Evolutionary conservation across 2,329 filamentous ascomycete species (phyloP), one percentile per base, ranked within the genome.

Genomic region (Penicillium sp.): DNA sequence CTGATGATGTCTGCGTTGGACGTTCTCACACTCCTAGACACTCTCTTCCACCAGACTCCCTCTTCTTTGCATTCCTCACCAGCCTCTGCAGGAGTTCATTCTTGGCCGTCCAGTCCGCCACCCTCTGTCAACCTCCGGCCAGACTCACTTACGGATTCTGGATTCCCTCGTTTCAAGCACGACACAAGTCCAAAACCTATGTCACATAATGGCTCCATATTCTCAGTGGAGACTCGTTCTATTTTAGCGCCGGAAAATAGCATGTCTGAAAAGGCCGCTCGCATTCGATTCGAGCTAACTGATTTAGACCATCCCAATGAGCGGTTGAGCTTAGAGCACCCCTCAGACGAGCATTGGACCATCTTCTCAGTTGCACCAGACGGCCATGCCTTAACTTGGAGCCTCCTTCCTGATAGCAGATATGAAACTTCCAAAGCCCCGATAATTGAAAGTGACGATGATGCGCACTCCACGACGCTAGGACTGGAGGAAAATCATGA

Each of bases 311-410:
- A 74, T 46, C 67, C 68, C 12, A 68, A 70, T 46, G 67, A 68
- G 50, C 72, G 70, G 21, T 86, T 91, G 15, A 81, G 78, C 13
- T 79, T 86, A 18, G 84, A 86, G 52, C 89, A 94, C 65, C 90
- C 90, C 9, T 93, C 89, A 58, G 86, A 87, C 1, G 91, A 95
- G 72, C 81, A 87, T 53, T 96, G 91, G 91, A 83, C 88, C 5
- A 86, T 94, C 7, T 77, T 95, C 9, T 93, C 92, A 65, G 84
- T 95, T 53, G 88, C 88, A 0, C 75, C 84, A 1, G 86, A 91
- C 69, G 89, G 90, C 32, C 86, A 84, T 65, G 80, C 80, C 49
- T 76, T 95, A 39, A 87, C 86, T 80, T 37, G 90, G 89, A 71
- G 89, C 85, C 58, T 72, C 7, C 68, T 72, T 57, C 81, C 82